Evolutionary conservation across 2,329 filamentous ascomycete genomes (phyloP).

Genomic region (Talaromyces funiculosus): DNA sequence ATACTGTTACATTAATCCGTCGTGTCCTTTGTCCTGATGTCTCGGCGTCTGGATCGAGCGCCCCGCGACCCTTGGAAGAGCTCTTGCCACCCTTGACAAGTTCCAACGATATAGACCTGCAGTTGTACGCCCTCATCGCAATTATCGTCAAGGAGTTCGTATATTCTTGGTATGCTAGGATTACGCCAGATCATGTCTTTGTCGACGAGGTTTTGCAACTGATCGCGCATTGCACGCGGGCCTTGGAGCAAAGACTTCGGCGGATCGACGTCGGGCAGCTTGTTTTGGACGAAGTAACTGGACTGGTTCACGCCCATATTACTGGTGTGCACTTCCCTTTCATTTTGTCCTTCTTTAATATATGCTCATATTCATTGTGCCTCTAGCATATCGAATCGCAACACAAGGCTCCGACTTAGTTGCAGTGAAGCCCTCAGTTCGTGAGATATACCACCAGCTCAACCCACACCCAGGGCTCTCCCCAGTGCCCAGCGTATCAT

Average conservation of each 20-base stretch:
- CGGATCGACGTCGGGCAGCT: slow-evolving; percentile 77
- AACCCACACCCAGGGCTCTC: slow-evolving; percentile 75
- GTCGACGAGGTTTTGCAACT: slow-evolving; percentile 82
- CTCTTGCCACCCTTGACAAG: slow-evolving; percentile 86
- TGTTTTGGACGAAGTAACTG: slow-evolving; percentile 80
- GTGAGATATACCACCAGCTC: slow-evolving; percentile 74
- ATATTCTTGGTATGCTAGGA: slow-evolving; percentile 85
- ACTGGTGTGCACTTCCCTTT: slow-evolving; percentile 51
- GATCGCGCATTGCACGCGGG: slow-evolving; percentile 85
- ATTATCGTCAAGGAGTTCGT: slow-evolving; percentile 88
- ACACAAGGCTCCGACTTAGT: slow-evolving; percentile 53
- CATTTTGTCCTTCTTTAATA: background rate
- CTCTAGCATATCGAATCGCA: slow-evolving; percentile 66
- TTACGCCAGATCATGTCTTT: slow-evolving; percentile 85
- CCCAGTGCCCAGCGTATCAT: slow-evolving; percentile 60
- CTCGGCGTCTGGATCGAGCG: slow-evolving; percentile 45
- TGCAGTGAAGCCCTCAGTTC: slow-evolving; percentile 57
- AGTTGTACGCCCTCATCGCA: slow-evolving; percentile 87
- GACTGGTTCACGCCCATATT: slow-evolving; percentile 73
- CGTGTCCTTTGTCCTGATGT: slow-evolving; percentile 72
- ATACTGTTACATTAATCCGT: slow-evolving; percentile 75
- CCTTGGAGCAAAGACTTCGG: slow-evolving; percentile 77
- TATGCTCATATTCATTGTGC: slow-evolving; percentile 19
- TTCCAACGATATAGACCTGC: slow-evolving; percentile 85
- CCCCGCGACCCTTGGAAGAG: slow-evolving; percentile 65